Base-by-base conservation (phyloP, 768 basidiomycete genomes). In the Podaxis pistillaris region DNA sequence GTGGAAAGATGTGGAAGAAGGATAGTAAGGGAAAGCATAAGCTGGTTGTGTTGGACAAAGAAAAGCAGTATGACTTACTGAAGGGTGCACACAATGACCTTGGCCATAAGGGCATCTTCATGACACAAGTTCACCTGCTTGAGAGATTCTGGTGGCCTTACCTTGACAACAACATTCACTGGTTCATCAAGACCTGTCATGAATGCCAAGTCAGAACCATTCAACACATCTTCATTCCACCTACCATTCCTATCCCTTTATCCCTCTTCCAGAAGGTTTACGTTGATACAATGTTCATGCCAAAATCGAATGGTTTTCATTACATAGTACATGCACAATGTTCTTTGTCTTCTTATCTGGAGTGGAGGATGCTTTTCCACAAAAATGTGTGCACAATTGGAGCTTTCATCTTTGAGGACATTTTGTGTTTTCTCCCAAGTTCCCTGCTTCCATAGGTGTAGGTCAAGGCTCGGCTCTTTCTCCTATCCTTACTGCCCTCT, bases 171-270 rank as follows among this genome's bases (percentile, higher is more conserved):
- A 72, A 78, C 55, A 65, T 76, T 6, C 33, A 58, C n/a, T 75
- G 74, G 73, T 76, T 67, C 49, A 41, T 76, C 3, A 64, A 68
- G n/a, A 72, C 72, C 11, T 76, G 77, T 47, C 71, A 73, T 55
- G 47, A 67, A 3, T 77, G 74, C 60, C 75, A 78, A 51, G 50
- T 69, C 1, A 55, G 72, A 1, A 58, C 56, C 24, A 68, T 36
- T 41, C 63, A 64, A 6, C 57, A 71, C n/a, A 36, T 75, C 3
- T 55, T 68, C 2, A 68, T 74, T 2, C 75, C 72, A 1, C 73
- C 74, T 6, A 67, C 68, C 0, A 65, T 74, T 5, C 53, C 74
- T 0, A 46, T 58, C 1, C 70, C 75, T 0, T 65, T 65, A 33
- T 66, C 67, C 3, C 24, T 76, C n/a, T 74, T 79, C 56, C 50